These are phyloP conservation scores for Aspergillus bombycis DNA, from an alignment of 2,329 filamentous ascomycete genomes.

Conservation along the genomic window DNA sequence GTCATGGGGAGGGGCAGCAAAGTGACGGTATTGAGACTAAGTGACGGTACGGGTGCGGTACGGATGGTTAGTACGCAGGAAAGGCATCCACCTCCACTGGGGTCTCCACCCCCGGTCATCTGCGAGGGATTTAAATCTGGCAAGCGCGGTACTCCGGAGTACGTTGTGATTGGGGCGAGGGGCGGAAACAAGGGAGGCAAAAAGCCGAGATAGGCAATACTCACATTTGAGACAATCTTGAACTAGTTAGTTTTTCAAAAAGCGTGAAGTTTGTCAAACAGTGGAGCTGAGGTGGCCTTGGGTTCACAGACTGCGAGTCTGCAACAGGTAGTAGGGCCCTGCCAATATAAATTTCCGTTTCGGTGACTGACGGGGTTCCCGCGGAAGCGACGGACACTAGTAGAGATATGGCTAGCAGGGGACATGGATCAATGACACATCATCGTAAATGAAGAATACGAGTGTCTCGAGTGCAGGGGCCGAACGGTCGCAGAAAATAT, in stretches of 20 bases:
- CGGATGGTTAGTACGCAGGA: background rate
- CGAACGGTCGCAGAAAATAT: background rate
- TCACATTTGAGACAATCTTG: background rate
- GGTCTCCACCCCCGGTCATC: constrained; percentile 5
- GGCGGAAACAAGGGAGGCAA: background rate
- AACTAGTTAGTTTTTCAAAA: background rate
- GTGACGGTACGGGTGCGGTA: constrained; percentile 13
- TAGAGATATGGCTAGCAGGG: background rate
- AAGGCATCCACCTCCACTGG: background rate
- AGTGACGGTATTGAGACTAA: constrained; percentile 12
- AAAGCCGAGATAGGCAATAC: background rate
- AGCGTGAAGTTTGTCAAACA: background rate
- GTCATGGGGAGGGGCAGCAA: constrained; percentile 20
- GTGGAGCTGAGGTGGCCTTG: background rate
- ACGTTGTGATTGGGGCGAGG: background rate
- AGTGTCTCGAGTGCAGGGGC: background rate
- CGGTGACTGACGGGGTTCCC: constrained; percentile 5
- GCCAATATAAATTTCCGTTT: background rate
- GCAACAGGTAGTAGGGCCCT: background rate
- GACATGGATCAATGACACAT: constrained; percentile 2
- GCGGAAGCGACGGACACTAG: constrained; percentile 13
- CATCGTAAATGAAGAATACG: background rate
- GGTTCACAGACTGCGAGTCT: background rate
- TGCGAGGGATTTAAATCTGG: background rate
- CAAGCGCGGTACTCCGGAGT: constrained; percentile 1